Evolutionary conservation across 2,329 filamentous ascomycete genomes (phyloP), one percentile per base, ranked within the genome.

Genomic region (Sporothrix humicola): DNA sequence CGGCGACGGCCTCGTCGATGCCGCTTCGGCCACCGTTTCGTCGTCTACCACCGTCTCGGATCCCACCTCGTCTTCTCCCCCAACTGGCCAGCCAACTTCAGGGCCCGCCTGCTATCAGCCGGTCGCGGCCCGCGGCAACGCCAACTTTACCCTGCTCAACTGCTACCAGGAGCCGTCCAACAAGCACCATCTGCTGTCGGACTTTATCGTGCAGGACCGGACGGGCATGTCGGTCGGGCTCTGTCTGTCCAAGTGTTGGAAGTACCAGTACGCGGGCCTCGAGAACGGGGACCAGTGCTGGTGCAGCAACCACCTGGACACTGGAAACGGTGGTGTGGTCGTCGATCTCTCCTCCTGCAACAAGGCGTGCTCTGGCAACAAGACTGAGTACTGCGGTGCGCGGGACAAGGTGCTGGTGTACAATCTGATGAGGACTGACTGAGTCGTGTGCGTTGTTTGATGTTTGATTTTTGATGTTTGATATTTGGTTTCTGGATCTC

Each of bases 241-340:
- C 42, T 82, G 81, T 73, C 78, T 81, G 1, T 44, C 73, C 8
- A 73, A 74, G 63, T 82, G 81, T 78, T 76, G 75, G 70, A 74
- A 76, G 20, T 82, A 79, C 76, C 72, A 75, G 13, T 83, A 81
- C 73, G 81, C 80, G 6, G 83, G 82, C 2, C 77, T 83, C 20
- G 81, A 83, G 77, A 81, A 82, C 72, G 81, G 81, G 8, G 76
- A 78, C 0, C 80, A 84, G 75, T 85, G 84, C 77, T 84, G 81
- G 78, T 85, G 83, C 69, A 81, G 80, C 17, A 78, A 82, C 68
- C 71, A 72, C 0, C 59, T 79, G 37, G 73, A 75, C 8, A 79
- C 78, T 48, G 44, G 75, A 1, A 79, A 78, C 44, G 76, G 79
- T 72, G 46, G 71, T 17, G 4, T 44, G 68, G 46, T 37, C 1